Conservation (phyloP, 164 flowering plant species). For the Vitis rotundifolia region DNA sequence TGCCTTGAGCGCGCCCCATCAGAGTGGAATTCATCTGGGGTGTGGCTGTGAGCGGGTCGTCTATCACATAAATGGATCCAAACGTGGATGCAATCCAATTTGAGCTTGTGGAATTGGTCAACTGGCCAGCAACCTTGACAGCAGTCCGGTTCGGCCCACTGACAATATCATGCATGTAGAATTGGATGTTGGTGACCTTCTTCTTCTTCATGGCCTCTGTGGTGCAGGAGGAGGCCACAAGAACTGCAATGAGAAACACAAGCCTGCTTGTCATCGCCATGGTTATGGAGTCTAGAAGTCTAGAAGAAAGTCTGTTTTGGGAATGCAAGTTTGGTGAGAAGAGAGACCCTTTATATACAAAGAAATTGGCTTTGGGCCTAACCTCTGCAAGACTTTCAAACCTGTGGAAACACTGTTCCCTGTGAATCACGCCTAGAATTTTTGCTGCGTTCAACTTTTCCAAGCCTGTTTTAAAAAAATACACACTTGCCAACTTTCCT, state of each 20-base stretch:
- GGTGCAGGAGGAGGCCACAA: neutral
- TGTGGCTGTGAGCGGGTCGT: slow-evolving; percentile 30
- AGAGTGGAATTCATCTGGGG: slow-evolving; percentile 25
- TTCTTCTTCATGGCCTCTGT: slow-evolving; percentile 20
- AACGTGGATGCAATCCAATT: slow-evolving; percentile 19
- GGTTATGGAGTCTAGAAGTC: too few species aligned
- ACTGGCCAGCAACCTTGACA: slow-evolving; percentile 22
- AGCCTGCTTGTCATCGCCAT: slow-evolving; percentile 5
- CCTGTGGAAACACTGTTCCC: too few species aligned
- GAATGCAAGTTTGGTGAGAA: too few species aligned
- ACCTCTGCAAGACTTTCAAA: too few species aligned
- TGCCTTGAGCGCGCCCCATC: slow-evolving; percentile 40
- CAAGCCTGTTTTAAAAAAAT: too few species aligned
- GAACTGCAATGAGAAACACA: slow-evolving; percentile 12
- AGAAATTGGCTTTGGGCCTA: too few species aligned
- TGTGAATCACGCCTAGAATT: too few species aligned
- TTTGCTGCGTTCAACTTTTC: too few species aligned
- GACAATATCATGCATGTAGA: slow-evolving; percentile 39
- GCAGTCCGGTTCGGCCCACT: slow-evolving; percentile 30
- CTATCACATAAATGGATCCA: slow-evolving; percentile 29
- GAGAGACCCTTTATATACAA: too few species aligned
- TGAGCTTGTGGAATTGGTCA: slow-evolving; percentile 12
- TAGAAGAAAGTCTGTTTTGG: too few species aligned
- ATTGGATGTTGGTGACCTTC: slow-evolving; percentile 23
- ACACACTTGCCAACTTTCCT: too few species aligned